These are phyloP conservation scores for Saitozyma sp. DNA, from an alignment of 768 basidiomycete genomes.

Conservation along the genomic window DNA sequence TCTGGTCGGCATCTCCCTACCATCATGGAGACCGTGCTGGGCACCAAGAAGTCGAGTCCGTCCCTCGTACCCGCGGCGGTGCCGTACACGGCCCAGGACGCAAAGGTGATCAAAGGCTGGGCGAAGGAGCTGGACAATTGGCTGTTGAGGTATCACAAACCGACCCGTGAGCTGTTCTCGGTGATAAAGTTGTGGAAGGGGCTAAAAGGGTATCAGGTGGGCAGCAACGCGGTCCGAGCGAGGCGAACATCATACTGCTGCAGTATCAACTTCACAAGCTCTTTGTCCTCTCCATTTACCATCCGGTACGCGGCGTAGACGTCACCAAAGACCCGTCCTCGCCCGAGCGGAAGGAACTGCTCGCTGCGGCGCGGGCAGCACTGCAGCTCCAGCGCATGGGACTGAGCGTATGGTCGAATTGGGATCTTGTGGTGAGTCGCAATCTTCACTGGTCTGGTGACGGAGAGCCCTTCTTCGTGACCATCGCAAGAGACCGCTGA, in stretches of 20 bases:
- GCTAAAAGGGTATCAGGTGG: not conserved
- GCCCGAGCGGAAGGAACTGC: not conserved
- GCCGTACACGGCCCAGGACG: not conserved
- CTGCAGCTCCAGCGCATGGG: constrained; percentile 10
- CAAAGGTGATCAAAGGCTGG: constrained; percentile 5
- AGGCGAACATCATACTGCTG: constrained; percentile 11
- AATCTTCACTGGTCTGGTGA: not conserved
- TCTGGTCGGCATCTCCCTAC: constrained; percentile 1
- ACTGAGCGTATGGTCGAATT: constrained; percentile 12
- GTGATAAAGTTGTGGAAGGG: no score
- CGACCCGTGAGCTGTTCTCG: not conserved
- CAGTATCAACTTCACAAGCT: constrained; percentile 18
- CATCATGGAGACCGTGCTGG: constrained; percentile 7
- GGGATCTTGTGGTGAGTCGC: constrained; percentile 14
- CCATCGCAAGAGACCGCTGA: not conserved
- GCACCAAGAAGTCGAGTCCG: not conserved
- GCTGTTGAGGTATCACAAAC: constrained; percentile 1
- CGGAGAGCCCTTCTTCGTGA: not conserved
- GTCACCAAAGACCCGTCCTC: not conserved
- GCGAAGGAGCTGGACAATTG: constrained; percentile 10
- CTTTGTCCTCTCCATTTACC: constrained; percentile 9
- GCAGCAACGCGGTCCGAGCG: constrained; percentile 4
- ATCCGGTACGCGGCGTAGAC: not conserved
- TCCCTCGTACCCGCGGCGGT: not conserved
- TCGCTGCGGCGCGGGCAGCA: constrained; percentile 7